Evolutionary conservation across 495 filamentous ascomycete species (phyloP), one percentile per base, ranked within the genome.

Genomic region (Aspergillus kassunensis): DNA sequence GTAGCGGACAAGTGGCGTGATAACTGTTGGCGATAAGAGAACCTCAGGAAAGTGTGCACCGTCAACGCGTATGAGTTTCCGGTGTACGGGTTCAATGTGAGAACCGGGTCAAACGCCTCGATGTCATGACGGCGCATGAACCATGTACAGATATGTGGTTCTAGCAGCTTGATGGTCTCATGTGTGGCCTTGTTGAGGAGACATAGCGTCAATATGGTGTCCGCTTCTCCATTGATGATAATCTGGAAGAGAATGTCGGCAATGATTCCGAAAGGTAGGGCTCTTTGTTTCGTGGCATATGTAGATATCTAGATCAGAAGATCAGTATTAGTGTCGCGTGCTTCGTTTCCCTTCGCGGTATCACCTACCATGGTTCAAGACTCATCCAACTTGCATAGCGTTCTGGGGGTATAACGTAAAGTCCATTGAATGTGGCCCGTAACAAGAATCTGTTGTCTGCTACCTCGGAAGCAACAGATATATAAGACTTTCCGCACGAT

Each of bases 171-270:
- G 51, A 67, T 62, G 7, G 58, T 57, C 18, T 63, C 57, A 41
- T 63, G 59, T 15, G 64, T 67, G 19, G 58, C 56, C 23, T 52
- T 57, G 48, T 67, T 67, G 9, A 67, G 40, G 8, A 53, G 56
- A 47, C 62, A 63, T 16, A 67, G 60, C 29, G 24, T 56, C 23
- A 60, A 47, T 8, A 63, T 37, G 1, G 53, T 56, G 16, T 40
- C 44, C 15, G 53, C 46, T 51, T 65, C 64, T 11, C 57, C 56
- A 45, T 58, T 51, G 53, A 57, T 63, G 43, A 67, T 62, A 44
- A 67, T 63, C 25, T 65, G 62, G 36, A 67, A 67, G 29, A 67
- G 64, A 13, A 67, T 56, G 53, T 67, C 64, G 31, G 60, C 53
- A 27, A 63, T 59, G 12, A 47, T 34, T 23, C 64, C 64, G 39